phyloP scores from a whole-genome alignment of 2,329 filamentous ascomycete species.

The Sporothrix protearum region DNA sequence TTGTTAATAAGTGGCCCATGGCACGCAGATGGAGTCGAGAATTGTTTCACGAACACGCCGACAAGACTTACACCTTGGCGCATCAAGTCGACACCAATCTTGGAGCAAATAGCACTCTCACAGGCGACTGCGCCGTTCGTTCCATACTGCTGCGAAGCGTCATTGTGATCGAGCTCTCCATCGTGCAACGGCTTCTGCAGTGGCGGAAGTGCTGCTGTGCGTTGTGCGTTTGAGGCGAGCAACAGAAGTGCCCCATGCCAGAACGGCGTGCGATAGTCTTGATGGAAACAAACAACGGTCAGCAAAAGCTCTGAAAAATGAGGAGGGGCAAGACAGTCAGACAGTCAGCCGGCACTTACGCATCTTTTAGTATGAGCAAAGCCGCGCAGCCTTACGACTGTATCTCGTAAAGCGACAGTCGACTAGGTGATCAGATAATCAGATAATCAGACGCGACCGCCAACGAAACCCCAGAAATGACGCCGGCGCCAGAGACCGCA shows the following conservation, averaged over 20 bases:
- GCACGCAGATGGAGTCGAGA: neutral
- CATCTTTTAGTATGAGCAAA: neutral
- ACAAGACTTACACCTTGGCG: conserved; percentile 46
- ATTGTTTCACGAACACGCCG: too few species aligned
- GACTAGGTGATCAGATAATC: neutral
- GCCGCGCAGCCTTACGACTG: neutral
- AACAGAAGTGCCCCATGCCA: conserved; percentile 16
- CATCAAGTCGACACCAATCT: conserved; percentile 63
- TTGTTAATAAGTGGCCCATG: neutral
- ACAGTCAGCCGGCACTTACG: neutral
- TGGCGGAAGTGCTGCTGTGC: conserved; percentile 2
- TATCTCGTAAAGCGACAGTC: neutral
- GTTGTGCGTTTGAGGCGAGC: conserved; percentile 16
- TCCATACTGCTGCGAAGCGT: neutral
- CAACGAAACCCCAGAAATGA: neutral
- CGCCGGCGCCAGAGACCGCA: neutral
- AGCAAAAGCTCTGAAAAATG: neutral
- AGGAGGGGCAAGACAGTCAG: too few species aligned
- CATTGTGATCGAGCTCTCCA: neutral
- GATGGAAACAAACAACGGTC: neutral
- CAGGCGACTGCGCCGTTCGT: conserved; percentile 63
- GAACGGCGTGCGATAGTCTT: neutral
- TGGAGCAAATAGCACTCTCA: conserved; percentile 65
- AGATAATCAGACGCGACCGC: neutral
- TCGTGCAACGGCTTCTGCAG: conserved; percentile 22